phyloP scores from a whole-genome alignment of 352 stramenopile genomes.

The Globisporangium alternatum region DNA sequence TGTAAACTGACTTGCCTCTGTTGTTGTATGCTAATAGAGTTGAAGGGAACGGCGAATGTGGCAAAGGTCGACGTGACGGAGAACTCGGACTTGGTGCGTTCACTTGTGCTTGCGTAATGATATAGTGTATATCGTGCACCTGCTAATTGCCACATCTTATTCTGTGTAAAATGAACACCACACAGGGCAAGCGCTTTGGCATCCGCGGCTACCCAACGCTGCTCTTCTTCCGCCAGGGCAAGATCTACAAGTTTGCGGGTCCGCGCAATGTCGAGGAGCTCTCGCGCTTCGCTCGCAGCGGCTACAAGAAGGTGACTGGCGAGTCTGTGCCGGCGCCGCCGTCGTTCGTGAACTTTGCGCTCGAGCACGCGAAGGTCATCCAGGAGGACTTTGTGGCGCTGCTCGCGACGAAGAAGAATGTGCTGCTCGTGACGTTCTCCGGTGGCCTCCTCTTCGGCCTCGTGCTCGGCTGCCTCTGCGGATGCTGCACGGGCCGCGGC shows the following conservation, averaged over 20 bases:
- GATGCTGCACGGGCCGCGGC: constrained; percentile 61
- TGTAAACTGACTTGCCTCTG: not conserved
- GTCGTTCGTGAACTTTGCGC: constrained; percentile 32
- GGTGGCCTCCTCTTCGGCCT: constrained; percentile 59
- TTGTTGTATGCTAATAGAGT: constrained; percentile 26
- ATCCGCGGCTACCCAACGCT: constrained; percentile 81
- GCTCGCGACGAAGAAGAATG: constrained; percentile 79
- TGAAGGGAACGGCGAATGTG: constrained; percentile 88
- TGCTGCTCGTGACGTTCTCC: constrained; percentile 73
- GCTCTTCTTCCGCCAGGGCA: constrained; percentile 73
- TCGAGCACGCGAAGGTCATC: constrained; percentile 45
- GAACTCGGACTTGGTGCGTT: constrained; percentile 52
- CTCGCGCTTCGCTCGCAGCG: constrained; percentile 50
- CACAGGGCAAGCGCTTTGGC: constrained; percentile 73
- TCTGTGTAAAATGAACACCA: not conserved
- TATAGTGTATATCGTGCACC: not conserved
- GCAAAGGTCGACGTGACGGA: constrained; percentile 88
- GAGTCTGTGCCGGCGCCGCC: constrained; percentile 31
- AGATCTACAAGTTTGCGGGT: constrained; percentile 73
- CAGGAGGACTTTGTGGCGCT: constrained; percentile 67
- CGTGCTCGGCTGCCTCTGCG: constrained; percentile 64
- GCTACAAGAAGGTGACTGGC: constrained; percentile 51
- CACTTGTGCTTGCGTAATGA: not conserved
- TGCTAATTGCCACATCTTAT: not conserved
- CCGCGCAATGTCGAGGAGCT: constrained; percentile 58